Percentiles rank a stretch among this genome's conserved stretches.
Evolutionary conservation across 495 filamentous ascomycete genomes (phyloP).

Genomic region (Xylona heveae): DNA sequence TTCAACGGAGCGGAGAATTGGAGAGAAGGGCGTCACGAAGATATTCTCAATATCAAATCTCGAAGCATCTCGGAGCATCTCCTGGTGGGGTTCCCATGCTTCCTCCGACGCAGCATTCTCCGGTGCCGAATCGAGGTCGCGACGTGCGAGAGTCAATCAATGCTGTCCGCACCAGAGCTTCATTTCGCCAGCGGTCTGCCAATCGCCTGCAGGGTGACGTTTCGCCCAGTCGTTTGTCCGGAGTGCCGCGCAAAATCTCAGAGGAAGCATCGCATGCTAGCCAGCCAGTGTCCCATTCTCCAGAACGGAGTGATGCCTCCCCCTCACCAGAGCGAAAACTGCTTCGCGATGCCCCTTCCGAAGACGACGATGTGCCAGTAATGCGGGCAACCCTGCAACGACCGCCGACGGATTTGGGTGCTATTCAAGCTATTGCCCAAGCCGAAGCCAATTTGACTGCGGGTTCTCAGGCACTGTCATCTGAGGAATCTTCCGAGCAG

Average conservation of each 20-base stretch:
- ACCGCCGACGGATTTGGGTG: too few relatives aligned
- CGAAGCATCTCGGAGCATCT: constrained; percentile 69
- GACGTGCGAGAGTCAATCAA: constrained; percentile 83
- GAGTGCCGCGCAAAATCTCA: constrained; percentile 38
- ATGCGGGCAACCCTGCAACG: too few relatives aligned
- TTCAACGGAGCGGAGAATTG: constrained; percentile 82
- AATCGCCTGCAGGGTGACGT: constrained; percentile 30
- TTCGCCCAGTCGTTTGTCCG: constrained; percentile 32
- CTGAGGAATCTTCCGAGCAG: constrained; percentile 18
- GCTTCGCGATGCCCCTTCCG: constrained; percentile 14
- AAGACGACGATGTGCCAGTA: constrained; percentile 15
- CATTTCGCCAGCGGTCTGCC: constrained; percentile 34
- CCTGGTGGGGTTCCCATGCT: constrained; percentile 70
- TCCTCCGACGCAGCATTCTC: constrained; percentile 58
- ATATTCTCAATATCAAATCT: constrained; percentile 90
- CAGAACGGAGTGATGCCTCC: not conserved
- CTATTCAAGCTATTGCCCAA: too few relatives aligned
- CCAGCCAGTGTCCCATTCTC: too few relatives aligned
- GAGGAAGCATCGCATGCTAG: too few relatives aligned
- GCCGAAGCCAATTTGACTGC: too few relatives aligned
- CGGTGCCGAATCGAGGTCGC: constrained; percentile 70
- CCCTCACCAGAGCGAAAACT: constrained; percentile 6
- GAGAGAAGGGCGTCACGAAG: constrained; percentile 79
- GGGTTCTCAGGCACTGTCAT: too few relatives aligned
- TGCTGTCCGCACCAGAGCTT: constrained; percentile 65